A percentile compares a stretch with the other conserved stretches of the same genome.
These are phyloP conservation scores for Thelonectria olida DNA, from an alignment of 2,329 filamentous ascomycete genomes.

Conservation along the genomic window DNA sequence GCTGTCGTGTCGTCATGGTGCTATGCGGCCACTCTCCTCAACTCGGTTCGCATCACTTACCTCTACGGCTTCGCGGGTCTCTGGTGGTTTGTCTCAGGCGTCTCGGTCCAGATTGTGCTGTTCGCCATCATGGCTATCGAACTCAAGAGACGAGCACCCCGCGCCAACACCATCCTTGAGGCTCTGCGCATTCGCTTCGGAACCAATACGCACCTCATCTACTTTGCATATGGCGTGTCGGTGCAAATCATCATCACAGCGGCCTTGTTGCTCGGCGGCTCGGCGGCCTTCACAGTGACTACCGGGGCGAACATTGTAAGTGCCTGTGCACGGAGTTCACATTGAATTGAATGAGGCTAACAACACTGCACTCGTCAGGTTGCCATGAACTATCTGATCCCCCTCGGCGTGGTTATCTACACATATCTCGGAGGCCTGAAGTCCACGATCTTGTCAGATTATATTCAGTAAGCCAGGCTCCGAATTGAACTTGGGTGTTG, in stretches of 20 bases:
- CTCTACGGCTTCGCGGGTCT: conserved; percentile 21
- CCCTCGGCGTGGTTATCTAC: conserved; percentile 75
- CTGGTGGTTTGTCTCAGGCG: conserved; percentile 22
- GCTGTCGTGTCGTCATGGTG: too few species aligned
- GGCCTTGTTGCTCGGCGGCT: conserved; percentile 80
- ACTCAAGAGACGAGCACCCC: conserved; percentile 83
- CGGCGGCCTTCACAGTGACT: conserved; percentile 58
- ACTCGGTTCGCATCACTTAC: conserved; percentile 23
- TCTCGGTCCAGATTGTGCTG: conserved; percentile 67
- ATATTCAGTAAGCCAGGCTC: not conserved
- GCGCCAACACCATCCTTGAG: conserved; percentile 85
- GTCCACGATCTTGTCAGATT: conserved; percentile 68
- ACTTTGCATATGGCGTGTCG: too few species aligned
- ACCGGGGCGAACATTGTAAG: too few species aligned
- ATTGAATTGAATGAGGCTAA: too few species aligned
- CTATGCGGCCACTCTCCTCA: too few species aligned
- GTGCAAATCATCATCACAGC: conserved; percentile 85
- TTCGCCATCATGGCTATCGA: conserved; percentile 91
- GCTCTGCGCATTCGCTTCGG: conserved; percentile 85
- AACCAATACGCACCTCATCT: conserved; percentile 74
- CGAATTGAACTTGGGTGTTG: not conserved
- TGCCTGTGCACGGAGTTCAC: too few species aligned
- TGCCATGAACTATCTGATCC: conserved; percentile 76
- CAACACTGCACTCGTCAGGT: too few species aligned
- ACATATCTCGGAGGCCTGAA: conserved; percentile 82